Evolutionary conservation across 768 basidiomycete genomes (phyloP), one percentile per base, ranked within the genome.

Genomic region (Tylopilus vinaceipallidus): DNA sequence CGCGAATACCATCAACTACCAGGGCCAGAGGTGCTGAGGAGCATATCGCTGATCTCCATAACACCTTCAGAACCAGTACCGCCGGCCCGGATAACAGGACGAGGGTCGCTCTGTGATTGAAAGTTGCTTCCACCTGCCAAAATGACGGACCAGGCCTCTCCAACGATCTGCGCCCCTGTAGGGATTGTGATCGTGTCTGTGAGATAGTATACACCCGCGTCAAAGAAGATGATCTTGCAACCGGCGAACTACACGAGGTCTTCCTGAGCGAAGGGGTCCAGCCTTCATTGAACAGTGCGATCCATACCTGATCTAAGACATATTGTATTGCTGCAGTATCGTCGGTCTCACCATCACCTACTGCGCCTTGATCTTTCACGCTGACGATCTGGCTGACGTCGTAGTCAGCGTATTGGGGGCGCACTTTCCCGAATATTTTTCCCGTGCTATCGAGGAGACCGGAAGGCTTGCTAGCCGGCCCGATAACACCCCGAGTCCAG

Each of bases 211-310:
- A 71, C 72, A 7, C 79, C 79, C 2, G 85, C 84, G 54, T 91
- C 89, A 61, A 91, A 81, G 73, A 88, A 90, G 40, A 91, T 82
- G 60, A 92, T 83, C 60, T 83, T 88, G 75, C 82, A 82, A 8
- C 82, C 83, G 6, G 83, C 71, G 56, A 75, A 86, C 86, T 88
- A 50, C 3, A 8, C 41, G 1, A 20, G 0, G 11, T 9, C n/a
- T n/a, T n/a, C n/a, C n/a, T n/a, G n/a, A 5, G 2, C 20, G 35
- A 16, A 27, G 12, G 23, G 17, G 2, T 2, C 11, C 6, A 16
- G 13, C 6, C 23, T 29, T n/a, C 3, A 14, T 3, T 9, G 17
- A 12, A 6, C n/a, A 36, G 29, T 13, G 9, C 2, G 8, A 29
- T 9, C 2, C 12, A 22, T 50, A 81, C 86, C 68, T 82, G 64